A percentile compares a stretch with the other conserved stretches of the same genome.
Conservation (phyloP, 2,329 filamentous ascomycete genomes). For the Ceratocystis huliohia region DNA sequence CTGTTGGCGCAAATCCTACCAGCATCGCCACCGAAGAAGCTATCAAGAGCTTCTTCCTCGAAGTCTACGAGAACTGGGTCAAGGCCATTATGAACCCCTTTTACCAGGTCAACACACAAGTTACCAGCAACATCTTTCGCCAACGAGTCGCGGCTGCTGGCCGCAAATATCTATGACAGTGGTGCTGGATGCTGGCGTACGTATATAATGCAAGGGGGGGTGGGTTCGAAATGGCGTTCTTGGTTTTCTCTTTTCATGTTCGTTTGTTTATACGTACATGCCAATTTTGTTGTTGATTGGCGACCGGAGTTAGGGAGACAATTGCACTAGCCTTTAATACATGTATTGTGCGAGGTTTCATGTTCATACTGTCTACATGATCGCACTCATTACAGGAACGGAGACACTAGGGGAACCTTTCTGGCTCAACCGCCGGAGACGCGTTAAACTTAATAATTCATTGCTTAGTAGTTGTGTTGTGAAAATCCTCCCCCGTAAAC, state of each 20-base stretch:
- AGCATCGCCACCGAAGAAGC: constrained; percentile 89
- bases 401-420: too few relatives aligned
- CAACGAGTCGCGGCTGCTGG: constrained; percentile 72
- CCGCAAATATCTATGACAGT: constrained; percentile 67
- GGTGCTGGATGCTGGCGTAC: constrained; percentile 22
- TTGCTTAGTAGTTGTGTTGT: constrained; percentile 13
- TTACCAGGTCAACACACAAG: constrained; percentile 71
- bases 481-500: constrained; percentile 15
- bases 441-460: constrained; percentile 12
- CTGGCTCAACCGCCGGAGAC: not conserved
- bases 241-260: not conserved
- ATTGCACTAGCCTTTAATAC: not conserved
- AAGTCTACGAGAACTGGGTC: constrained; percentile 93
- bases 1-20: constrained; percentile 70
- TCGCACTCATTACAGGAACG: too few relatives aligned
- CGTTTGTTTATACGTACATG: not conserved
- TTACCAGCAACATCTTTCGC: constrained; percentile 77
- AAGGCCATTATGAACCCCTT: constrained; percentile 98
- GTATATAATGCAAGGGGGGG: not conserved
- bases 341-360: not conserved
- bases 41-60: constrained; percentile 83
- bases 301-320: constrained; percentile 6
- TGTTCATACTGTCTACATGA: not conserved
- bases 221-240: not conserved
- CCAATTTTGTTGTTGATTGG: not conserved